Evolutionary conservation across 1,284 basidiomycete species (phyloP), one percentile per base, ranked within the genome.

Genomic region (Fomitopsis palustris): DNA sequence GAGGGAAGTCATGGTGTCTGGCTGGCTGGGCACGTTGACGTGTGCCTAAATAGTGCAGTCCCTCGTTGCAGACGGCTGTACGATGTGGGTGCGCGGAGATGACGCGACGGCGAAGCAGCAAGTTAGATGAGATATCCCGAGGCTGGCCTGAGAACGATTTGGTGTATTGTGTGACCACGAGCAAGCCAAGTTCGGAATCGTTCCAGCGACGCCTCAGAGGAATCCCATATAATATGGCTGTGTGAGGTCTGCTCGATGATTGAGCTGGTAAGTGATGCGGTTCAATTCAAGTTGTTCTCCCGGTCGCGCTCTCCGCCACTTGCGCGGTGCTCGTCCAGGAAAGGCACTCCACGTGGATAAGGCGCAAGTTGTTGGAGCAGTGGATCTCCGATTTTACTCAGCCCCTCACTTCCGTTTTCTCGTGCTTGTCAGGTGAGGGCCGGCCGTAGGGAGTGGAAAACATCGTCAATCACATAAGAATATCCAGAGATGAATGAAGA

Each of bases 1-100:
- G 29, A 61, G 61, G 16, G 53, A 54, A 37, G 65, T 61, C 69
- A 67, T 69, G 55, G 39, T 55, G 37, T 38, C 35, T 45, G 35
- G 38, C 25, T 42, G 29, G 27, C 38, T 1, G 10, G 21, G 19
- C 23, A 42, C 47, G 42, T 21, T 37, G 21, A 19, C 17, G 19
- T 10, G 49, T 52, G 21, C 0, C 33, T 52, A 37, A 21, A 23
- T 14, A 37, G 33, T 31, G 21, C 29, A 19, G 31, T 5, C 21
- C 49, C 49, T 33, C 49, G 49, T 33, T 37, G 49, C 21, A 52
- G 29, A 52, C 29, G 49, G 49, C 33, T 52, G 49, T 33, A 52
- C 21, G 49, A n/a, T 8, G 49, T 14, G 29, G 27, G 33, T 19
- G 35, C 49, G 31, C 33, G 49, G 49, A 52, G 49, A 52, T 33